Conservation (phyloP, 2,329 filamentous ascomycete species). For the Venturia effusa region DNA sequence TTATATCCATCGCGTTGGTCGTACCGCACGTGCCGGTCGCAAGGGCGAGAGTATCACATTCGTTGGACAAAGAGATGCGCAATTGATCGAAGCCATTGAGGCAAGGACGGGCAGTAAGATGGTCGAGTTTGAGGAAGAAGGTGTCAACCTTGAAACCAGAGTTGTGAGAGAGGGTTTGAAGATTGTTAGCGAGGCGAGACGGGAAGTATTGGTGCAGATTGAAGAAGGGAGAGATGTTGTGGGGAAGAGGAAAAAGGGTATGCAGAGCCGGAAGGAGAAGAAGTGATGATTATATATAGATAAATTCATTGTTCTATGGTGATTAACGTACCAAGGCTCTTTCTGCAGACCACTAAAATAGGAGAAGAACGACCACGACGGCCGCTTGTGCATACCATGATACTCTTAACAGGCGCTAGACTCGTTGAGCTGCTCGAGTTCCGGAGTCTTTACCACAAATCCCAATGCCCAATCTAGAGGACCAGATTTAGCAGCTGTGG, state of each 20-base stretch:
- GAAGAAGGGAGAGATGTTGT: constrained; percentile 86
- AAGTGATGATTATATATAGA: background rate
- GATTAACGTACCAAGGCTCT: too few relatives aligned
- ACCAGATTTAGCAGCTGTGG: too few relatives aligned
- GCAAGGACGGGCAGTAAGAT: constrained; percentile 67
- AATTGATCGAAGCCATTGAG: constrained; percentile 85
- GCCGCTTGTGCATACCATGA: too few relatives aligned
- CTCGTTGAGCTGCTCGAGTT: too few relatives aligned
- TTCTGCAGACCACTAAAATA: too few relatives aligned
- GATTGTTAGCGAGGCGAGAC: constrained; percentile 88
- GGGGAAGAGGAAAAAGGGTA: constrained; percentile 54
- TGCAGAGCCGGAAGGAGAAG: constrained; percentile 6
- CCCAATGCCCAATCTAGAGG: too few relatives aligned
- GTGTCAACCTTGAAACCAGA: constrained; percentile 85
- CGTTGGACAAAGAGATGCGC: constrained; percentile 86
- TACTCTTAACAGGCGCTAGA: too few relatives aligned
- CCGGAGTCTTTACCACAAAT: too few relatives aligned
- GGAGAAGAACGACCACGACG: too few relatives aligned
- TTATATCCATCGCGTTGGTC: constrained; percentile 92
- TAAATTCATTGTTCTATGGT: too few relatives aligned
- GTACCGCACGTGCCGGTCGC: constrained; percentile 85
- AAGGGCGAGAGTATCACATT: constrained; percentile 75
- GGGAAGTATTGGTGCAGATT: constrained; percentile 80
- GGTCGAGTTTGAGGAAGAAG: constrained; percentile 76
- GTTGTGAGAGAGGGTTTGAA: constrained; percentile 80